Evolutionary conservation across 2,329 filamentous ascomycete species (phyloP).

Genomic region (Periconia macrospinosa): DNA sequence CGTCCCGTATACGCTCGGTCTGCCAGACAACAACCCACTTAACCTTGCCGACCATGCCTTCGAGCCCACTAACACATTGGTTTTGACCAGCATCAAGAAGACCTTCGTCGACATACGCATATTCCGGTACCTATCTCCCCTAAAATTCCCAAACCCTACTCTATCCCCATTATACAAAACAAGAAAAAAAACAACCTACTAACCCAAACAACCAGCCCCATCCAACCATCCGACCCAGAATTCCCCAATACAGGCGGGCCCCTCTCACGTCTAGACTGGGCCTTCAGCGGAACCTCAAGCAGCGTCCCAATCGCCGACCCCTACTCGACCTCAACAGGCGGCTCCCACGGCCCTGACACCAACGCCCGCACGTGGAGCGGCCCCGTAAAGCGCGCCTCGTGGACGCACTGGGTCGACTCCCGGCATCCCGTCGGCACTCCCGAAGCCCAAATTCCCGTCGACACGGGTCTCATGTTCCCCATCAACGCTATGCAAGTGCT

Average conservation of each 20-base stretch:
- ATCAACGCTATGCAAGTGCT: conserved; percentile 31
- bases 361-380: conserved; percentile 1
- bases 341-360: neutral
- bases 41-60: conserved; percentile 18
- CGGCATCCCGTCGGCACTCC: conserved; percentile 43
- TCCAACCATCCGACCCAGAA: neutral
- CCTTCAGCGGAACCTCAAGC: conserved; percentile 60
- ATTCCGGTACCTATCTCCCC: conserved; percentile 21
- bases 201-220: neutral
- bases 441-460: conserved; percentile 32
- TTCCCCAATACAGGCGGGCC: conserved; percentile 28
- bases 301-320: conserved; percentile 1
- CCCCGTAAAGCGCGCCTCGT: conserved; percentile 43
- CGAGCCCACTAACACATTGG: conserved; percentile 66
- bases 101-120: conserved; percentile 67
- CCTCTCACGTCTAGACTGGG: conserved; percentile 61
- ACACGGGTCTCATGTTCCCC: conserved; percentile 61
- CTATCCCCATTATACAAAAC: neutral
- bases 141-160: neutral
- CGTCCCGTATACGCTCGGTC: conserved; percentile 30
- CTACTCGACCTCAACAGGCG: neutral
- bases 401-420: conserved; percentile 65
- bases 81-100: conserved; percentile 61
- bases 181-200: neutral
- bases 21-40: conserved; percentile 29